Evolutionary conservation across 2,329 filamentous ascomycete species (phyloP), one percentile per base, ranked within the genome.

Genomic region (Fusarium transvaalense): DNA sequence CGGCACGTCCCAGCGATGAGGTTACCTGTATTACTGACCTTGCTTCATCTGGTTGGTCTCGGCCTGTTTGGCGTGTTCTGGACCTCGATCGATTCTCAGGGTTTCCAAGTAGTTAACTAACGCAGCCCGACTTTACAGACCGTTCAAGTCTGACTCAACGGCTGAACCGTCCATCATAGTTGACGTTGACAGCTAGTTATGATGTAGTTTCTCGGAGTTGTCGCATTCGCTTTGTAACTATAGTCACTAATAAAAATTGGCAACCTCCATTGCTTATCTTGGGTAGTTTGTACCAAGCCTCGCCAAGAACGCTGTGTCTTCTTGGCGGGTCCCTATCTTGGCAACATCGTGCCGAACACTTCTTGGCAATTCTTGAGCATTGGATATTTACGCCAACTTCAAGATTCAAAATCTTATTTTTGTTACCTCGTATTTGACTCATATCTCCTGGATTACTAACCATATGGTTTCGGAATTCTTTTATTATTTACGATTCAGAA

Each of bases 1-100:
- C 61, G 60, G 61, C 15, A 52, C n/a, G 50, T 64, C 17, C 60
- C 61, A 64, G 35, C 17, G 27, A 39, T n/a, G 43, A 46, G 29
- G 23, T 59, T 46, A 27, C 39, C 29, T 54, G 15, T 38, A 25
- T 55, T 19, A 48, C 38, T 27, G 25, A n/a, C 34, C 29, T 46
- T 50, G 15, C 29, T 46, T 23, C 31, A 48, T 58, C 35, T 31
- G 35, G 56, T 42, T 60, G 43, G 31, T 41, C 17, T 37, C 35
- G 25, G 25, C n/a, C 23, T 21, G 17, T 12, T 25, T 46, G 56
- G 32, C 17, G n/a, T 23, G 23, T 35, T 61, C 43, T 42, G 39
- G 29, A 19, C 58, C 17, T 12, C 23, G 5, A 25, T 25, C 4
- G 23, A 25, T 25, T 25, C 23, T 25, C 23, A 25, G 6, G 23